A percentile compares a stretch with the other conserved stretches of the same genome.
Evolutionary conservation across 306 rosid species (phyloP).

Genomic region (Glycine soja): DNA sequence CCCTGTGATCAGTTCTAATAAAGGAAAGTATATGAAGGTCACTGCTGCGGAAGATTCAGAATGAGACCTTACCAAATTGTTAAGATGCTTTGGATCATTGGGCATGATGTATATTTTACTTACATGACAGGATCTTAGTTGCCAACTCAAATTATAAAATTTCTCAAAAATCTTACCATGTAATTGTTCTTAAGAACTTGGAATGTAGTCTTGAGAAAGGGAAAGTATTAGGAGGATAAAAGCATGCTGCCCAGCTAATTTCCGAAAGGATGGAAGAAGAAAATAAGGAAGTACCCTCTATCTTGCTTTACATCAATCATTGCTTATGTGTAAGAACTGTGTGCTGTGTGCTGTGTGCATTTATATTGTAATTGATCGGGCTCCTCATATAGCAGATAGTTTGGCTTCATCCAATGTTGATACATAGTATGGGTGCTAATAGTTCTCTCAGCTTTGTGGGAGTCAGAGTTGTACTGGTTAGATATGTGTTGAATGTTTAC

Average conservation of each 20-base stretch:
- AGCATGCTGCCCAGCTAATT: not conserved
- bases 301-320: not conserved
- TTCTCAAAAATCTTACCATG: not conserved
- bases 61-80: not conserved
- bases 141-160: not conserved
- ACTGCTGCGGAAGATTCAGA: not conserved
- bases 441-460: not conserved
- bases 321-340: not conserved
- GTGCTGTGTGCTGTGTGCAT: not conserved
- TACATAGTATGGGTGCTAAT: not conserved
- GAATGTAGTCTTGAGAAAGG: not conserved
- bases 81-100: not conserved
- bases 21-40: too few relatives aligned
- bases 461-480: not conserved
- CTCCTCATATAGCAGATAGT: not conserved
- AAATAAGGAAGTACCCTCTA: not conserved
- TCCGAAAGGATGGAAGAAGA: not conserved
- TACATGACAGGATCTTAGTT: not conserved
- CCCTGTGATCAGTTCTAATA: not conserved
- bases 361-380: not conserved
- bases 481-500: not conserved
- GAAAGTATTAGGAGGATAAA: not conserved
- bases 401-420: not conserved
- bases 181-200: not conserved
- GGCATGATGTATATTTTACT: not conserved